phyloP scores from a whole-genome alignment of 1,139 yeast genomes.

The Yamadazyma aaseri region DNA sequence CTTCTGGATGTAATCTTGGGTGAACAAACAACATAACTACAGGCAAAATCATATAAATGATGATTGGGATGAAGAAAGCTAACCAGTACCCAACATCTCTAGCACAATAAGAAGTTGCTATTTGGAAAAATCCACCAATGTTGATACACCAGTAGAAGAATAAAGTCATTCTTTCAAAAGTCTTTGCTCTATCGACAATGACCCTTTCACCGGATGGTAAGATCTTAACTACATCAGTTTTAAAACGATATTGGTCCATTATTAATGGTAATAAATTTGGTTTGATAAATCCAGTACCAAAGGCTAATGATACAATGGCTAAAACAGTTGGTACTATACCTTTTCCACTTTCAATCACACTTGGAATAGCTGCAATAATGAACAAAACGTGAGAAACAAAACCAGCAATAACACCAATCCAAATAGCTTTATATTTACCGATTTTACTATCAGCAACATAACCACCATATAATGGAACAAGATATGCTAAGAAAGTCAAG shows the following conservation, averaged over 20 bases:
- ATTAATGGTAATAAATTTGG: constrained; percentile 52
- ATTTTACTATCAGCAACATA: constrained; percentile 40
- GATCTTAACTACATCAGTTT: constrained; percentile 57
- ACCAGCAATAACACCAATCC: constrained; percentile 41
- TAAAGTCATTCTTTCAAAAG: constrained; percentile 74
- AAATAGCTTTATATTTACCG: constrained; percentile 43
- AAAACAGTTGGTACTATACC: constrained; percentile 36
- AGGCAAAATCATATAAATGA: constrained; percentile 50
- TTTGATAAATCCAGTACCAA: constrained; percentile 51
- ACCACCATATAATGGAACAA: constrained; percentile 45
- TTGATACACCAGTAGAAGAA: constrained; percentile 80
- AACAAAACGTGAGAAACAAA: constrained; percentile 39
- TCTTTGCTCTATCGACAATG: constrained; percentile 66
- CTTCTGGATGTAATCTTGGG: constrained; percentile 34
- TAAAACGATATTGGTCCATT: constrained; percentile 52
- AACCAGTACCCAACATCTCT: constrained; percentile 74
- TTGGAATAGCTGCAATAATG: constrained; percentile 41
- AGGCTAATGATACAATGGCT: constrained; percentile 40
- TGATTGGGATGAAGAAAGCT: constrained; percentile 61
- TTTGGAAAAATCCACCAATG: constrained; percentile 73
- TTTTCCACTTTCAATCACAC: constrained; percentile 31
- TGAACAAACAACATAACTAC: constrained; percentile 39
- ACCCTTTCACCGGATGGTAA: constrained; percentile 64
- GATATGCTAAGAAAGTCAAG: constrained; percentile 41
- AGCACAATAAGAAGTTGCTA: constrained; percentile 76